These are phyloP conservation scores for Chlorencoelia australis DNA, from an alignment of 2,329 filamentous ascomycete species.

Conservation along the genomic window DNA sequence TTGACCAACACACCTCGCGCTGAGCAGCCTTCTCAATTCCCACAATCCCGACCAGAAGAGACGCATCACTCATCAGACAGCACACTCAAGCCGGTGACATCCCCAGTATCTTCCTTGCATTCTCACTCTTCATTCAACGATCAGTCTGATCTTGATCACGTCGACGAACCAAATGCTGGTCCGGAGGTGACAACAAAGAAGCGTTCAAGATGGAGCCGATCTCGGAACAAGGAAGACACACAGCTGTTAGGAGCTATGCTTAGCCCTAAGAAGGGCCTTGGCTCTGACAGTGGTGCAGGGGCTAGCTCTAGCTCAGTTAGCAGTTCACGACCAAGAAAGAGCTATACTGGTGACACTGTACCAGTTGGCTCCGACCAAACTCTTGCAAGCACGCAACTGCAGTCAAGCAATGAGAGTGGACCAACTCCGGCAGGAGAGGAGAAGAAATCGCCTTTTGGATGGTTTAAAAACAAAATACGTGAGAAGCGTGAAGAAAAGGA, in stretches of 20 bases:
- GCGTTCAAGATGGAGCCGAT: conserved; percentile 63
- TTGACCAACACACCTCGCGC: conserved; percentile 18
- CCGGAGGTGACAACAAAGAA: conserved; percentile 57
- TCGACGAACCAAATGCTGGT: conserved; percentile 44
- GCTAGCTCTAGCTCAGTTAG: conserved; percentile 59
- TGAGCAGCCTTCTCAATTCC: conserved; percentile 13
- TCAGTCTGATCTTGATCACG: conserved; percentile 67
- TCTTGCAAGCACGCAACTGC: conserved; percentile 15
- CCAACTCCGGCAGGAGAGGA: conserved; percentile 18
- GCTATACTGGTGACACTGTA: conserved; percentile 33
- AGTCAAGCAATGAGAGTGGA: conserved; percentile 27
- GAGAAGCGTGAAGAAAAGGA: conserved; percentile 36
- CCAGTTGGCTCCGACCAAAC: conserved; percentile 24
- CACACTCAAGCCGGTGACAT: conserved; percentile 54
- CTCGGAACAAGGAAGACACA: conserved; percentile 48
- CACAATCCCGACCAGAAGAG: conserved; percentile 15
- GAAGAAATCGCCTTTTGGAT: conserved; percentile 51
- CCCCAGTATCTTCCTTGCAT: conserved; percentile 64
- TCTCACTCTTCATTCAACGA: conserved; percentile 62
- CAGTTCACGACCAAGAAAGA: conserved; percentile 43
- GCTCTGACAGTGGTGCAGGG: conserved; percentile 52
- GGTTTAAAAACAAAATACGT: conserved; percentile 53
- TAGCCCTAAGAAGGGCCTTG: conserved; percentile 39
- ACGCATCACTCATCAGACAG: conserved; percentile 18
- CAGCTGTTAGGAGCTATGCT: conserved; percentile 32